Evolutionary conservation across 1,139 yeast genomes (phyloP).

Genomic region (Insectozyma bohioensis): DNA sequence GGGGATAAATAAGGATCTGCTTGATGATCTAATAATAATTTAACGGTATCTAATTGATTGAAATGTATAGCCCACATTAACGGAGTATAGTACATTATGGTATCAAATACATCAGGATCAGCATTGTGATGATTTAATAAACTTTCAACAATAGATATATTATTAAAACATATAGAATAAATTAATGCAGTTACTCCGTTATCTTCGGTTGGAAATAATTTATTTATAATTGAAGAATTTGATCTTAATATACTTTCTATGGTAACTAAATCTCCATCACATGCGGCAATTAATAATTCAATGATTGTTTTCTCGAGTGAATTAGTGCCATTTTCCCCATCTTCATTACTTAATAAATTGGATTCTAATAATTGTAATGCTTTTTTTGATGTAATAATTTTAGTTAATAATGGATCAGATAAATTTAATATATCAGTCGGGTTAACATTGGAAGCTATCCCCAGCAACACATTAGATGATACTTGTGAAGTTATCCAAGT

Average conservation of each 20-base stretch:
- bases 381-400: slow-evolving; percentile 48
- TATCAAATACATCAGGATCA: slow-evolving; percentile 41
- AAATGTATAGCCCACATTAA: slow-evolving; percentile 51
- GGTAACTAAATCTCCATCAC: slow-evolving; percentile 51
- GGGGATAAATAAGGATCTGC: slow-evolving; percentile 44
- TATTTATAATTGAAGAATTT: slow-evolving; percentile 31
- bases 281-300: slow-evolving; percentile 46
- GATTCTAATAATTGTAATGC: slow-evolving; percentile 32
- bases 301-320: slow-evolving; percentile 16
- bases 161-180: slow-evolving; percentile 52
- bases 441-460: slow-evolving; percentile 1
- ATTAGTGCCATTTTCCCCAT: slow-evolving; percentile 8
- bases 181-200: slow-evolving; percentile 52
- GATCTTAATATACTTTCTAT: slow-evolving; percentile 36
- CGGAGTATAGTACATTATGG: slow-evolving; percentile 38
- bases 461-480: too few species aligned
- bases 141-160: slow-evolving; percentile 43
- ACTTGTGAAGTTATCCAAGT: slow-evolving; percentile 5
- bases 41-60: slow-evolving; percentile 35
- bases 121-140: slow-evolving; percentile 33
- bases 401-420: slow-evolving; percentile 40
- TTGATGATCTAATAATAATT: slow-evolving; percentile 35
- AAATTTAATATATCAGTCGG: slow-evolving; percentile 11
- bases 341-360: slow-evolving; percentile 7
- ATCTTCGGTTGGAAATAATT: slow-evolving; percentile 31